phyloP scores from a whole-genome alignment of 495 filamentous ascomycete genomes.

The Aspergillus funiculosus region DNA sequence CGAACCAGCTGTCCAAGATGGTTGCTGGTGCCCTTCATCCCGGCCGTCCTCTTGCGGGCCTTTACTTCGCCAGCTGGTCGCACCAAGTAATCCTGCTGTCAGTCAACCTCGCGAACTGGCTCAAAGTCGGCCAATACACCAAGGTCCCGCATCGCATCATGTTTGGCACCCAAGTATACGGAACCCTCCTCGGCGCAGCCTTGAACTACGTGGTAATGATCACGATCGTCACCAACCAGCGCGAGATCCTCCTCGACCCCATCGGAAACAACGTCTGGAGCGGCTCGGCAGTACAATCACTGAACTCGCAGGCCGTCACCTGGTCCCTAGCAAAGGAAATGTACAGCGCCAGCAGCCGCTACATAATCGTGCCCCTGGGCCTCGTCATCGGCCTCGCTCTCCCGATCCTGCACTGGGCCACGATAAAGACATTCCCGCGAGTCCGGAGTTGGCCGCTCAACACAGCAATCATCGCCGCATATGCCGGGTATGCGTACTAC shows the following conservation, averaged over 20 bases:
- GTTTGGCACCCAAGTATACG: constrained; percentile 42
- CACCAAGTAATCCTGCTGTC: constrained; percentile 31
- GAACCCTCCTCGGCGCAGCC: constrained; percentile 41
- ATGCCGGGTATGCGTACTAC: constrained; percentile 42
- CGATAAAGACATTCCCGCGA: neutral
- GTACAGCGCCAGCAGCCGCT: constrained; percentile 26
- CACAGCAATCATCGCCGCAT: constrained; percentile 39
- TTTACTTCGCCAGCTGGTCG: constrained; percentile 41
- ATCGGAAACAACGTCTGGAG: constrained; percentile 45
- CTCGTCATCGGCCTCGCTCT: constrained; percentile 37
- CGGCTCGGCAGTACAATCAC: constrained; percentile 40
- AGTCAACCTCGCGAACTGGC: constrained; percentile 32
- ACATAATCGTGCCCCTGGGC: constrained; percentile 45
- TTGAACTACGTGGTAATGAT: constrained; percentile 49
- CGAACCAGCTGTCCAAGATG: constrained; percentile 39
- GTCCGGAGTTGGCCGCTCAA: constrained; percentile 22
- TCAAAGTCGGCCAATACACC: constrained; percentile 39
- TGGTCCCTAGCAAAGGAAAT: constrained; percentile 43
- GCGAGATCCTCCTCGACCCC: constrained; percentile 28
- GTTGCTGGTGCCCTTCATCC: constrained; percentile 35
- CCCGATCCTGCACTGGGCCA: constrained; percentile 35
- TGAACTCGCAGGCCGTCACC: constrained; percentile 36
- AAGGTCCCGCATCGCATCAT: constrained; percentile 44
- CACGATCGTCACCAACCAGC: constrained; percentile 35
- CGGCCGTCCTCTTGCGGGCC: constrained; percentile 40